These are phyloP conservation scores for Parafenestella ontariensis DNA, from an alignment of 2,329 filamentous ascomycete species.

Conservation along the genomic window DNA sequence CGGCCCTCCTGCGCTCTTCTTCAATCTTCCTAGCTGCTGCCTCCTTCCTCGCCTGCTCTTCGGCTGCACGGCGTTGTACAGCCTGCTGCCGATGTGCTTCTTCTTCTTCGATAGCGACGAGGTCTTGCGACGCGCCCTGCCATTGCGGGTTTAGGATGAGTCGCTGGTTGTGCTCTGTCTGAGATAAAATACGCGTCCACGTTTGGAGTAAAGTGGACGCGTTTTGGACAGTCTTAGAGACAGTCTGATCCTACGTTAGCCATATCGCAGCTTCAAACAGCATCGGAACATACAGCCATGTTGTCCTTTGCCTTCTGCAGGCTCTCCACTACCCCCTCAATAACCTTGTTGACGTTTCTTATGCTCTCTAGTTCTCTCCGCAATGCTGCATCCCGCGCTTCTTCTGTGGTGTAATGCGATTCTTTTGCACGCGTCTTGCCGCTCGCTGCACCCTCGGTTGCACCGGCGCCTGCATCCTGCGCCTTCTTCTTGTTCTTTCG, in stretches of 20 bases:
- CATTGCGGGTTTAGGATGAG: conserved; percentile 87
- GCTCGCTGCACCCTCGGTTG: conserved; percentile 51
- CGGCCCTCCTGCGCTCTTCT: conserved; percentile 62
- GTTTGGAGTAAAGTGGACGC: conserved; percentile 90
- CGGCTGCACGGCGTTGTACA: conserved; percentile 75
- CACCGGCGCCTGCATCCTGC: conserved; percentile 35
- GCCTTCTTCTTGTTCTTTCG: conserved; percentile 47
- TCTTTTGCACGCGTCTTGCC: conserved; percentile 53
- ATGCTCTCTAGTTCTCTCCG: conserved; percentile 83
- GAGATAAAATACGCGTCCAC: conserved; percentile 94
- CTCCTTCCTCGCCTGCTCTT: conserved; percentile 79
- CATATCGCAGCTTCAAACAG: not conserved
- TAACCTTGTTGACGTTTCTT: conserved; percentile 83
- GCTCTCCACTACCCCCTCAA: conserved; percentile 78
- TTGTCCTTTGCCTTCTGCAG: conserved; percentile 76
- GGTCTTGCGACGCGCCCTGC: conserved; percentile 86
- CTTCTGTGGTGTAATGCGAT: conserved; percentile 67
- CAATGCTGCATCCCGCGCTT: conserved; percentile 75
- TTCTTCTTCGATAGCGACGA: conserved; percentile 86
- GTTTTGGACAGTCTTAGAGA: conserved; percentile 83
- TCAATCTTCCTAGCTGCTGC: conserved; percentile 65
- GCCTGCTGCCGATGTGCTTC: conserved; percentile 75
- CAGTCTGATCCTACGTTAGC: conserved; percentile 64
- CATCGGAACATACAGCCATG: conserved; percentile 68
- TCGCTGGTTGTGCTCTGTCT: conserved; percentile 96